Percentiles rank a stretch among this genome's conserved stretches.
Conservation (phyloP, 139 green algal species). For the Chlamydomonas urium region DNA sequence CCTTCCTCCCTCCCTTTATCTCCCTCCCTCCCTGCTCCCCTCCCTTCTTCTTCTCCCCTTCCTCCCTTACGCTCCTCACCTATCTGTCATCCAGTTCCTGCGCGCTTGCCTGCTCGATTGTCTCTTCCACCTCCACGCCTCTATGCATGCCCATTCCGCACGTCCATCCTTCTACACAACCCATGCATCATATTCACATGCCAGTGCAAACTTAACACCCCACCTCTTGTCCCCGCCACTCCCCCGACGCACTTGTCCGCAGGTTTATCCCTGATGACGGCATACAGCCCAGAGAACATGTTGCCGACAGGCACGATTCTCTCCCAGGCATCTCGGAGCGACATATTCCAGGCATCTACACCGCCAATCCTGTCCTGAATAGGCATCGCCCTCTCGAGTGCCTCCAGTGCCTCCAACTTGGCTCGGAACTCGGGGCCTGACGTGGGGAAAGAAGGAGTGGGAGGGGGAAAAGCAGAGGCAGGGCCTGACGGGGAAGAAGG, state of each 20-base stretch:
- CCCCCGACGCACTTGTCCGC: background rate
- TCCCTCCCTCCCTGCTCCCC: too few species aligned
- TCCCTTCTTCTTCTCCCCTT: background rate
- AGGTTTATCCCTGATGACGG: constrained; percentile 15
- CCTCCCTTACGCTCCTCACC: background rate
- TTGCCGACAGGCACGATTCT: constrained; percentile 34
- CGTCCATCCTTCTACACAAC: background rate
- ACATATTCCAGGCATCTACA: constrained; percentile 29
- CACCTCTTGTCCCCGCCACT: background rate
- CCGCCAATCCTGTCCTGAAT: constrained; percentile 11
- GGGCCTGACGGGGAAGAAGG: background rate
- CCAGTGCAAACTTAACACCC: background rate
- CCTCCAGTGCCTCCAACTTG: constrained; percentile 8
- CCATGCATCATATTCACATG: background rate
- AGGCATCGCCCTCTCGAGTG: constrained; percentile 5
- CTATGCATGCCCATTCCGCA: background rate
- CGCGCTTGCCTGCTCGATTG: too few species aligned
- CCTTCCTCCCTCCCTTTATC: too few species aligned
- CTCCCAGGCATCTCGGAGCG: constrained; percentile 35
- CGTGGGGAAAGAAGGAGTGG: background rate
- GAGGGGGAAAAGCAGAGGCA: background rate
- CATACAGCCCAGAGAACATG: constrained; percentile 36
- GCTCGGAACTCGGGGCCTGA: constrained; percentile 9
- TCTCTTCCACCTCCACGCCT: too few species aligned
- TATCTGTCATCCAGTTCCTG: background rate